These are phyloP conservation scores for Talaromyces sp. DNA, from an alignment of 2,329 filamentous ascomycete species.

Conservation along the genomic window DNA sequence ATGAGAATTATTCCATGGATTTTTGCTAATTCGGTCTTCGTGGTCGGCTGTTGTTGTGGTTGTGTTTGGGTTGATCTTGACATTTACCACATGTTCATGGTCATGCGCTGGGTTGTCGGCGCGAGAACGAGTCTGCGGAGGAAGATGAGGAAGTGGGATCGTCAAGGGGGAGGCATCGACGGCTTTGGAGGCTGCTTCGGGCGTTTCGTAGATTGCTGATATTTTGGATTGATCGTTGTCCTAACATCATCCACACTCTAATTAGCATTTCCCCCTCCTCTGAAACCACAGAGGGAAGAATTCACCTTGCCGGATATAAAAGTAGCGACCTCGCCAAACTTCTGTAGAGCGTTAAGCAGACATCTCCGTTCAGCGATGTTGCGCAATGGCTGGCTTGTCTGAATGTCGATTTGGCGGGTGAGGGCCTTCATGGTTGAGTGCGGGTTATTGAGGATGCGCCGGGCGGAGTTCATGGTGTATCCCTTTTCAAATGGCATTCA, in stretches of 20 bases:
- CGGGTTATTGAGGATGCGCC: not conserved
- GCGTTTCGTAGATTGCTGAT: slow-evolving; percentile 38
- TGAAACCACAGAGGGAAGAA: too few relatives aligned
- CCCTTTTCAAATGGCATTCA: not conserved
- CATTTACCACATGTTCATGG: not conserved
- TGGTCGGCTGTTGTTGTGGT: not conserved
- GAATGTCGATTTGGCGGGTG: slow-evolving; percentile 33
- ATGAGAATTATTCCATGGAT: not conserved
- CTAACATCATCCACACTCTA: too few relatives aligned
- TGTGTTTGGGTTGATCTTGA: not conserved
- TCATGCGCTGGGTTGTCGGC: not conserved
- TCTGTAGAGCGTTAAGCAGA: slow-evolving; percentile 39
- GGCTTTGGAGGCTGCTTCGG: slow-evolving; percentile 36
- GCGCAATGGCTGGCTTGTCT: slow-evolving; percentile 29
- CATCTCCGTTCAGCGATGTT: slow-evolving; percentile 36
- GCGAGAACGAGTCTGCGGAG: not conserved
- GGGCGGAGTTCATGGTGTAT: slow-evolving; percentile 11
- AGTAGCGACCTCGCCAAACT: slow-evolving; percentile 42
- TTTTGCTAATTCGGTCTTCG: not conserved
- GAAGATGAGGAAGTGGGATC: not conserved
- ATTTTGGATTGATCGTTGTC: slow-evolving; percentile 26
- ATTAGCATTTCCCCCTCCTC: too few relatives aligned
- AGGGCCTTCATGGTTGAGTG: not conserved
- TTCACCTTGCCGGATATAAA: too few relatives aligned
- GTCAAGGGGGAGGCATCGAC: slow-evolving; percentile 30